Evolutionary conservation across 352 stramenopile species (phyloP), one percentile per base, ranked within the genome.

Genomic region (Pythium chondricola): DNA sequence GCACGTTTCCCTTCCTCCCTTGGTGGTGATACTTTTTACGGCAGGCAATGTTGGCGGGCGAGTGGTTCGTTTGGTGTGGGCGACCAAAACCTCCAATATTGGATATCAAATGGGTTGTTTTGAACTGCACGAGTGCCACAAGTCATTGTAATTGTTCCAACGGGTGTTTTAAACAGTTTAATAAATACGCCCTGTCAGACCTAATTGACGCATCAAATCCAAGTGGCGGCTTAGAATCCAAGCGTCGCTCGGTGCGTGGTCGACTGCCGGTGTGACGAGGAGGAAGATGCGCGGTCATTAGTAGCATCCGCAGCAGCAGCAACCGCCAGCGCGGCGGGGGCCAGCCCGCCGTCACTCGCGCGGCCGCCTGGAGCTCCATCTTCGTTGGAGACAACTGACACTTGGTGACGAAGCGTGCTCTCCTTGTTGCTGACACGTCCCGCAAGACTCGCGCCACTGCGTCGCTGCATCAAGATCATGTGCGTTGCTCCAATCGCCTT

Each of bases 211-310:
- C 27, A 37, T 65, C 31, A 39, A n/a, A n/a, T n/a, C n/a, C n/a
- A n/a, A n/a, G n/a, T n/a, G n/a, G n/a, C n/a, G n/a, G 18, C 29
- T 59, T 61, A 89, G 54, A 89, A 89, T 13, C 77, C 77, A 26
- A 89, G 71, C 25, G 77, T 89, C 14, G 77, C 77, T 31, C 77
- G 74, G 37, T 66, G 58, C 4, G 18, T 26, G 17, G 14, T 22
- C 30, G 57, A 57, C 9, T 69, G 61, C 41, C 74, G 61, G 17
- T 55, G 42, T 22, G 56, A 55, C 16, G 55, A 58, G 1, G 67
- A 55, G 8, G 61, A 64, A 27, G 56, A 48, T 26, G 47, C 42
- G 17, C 26, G 43, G 8, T 31, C 44, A 5, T 24, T 9, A 4
- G 8, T 16, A 2, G n/a, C 29, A 29, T 49, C 48, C 2, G 35